Evolutionary conservation across 441 rosid species (phyloP).

Genomic region (Biscutella auriculata): DNA sequence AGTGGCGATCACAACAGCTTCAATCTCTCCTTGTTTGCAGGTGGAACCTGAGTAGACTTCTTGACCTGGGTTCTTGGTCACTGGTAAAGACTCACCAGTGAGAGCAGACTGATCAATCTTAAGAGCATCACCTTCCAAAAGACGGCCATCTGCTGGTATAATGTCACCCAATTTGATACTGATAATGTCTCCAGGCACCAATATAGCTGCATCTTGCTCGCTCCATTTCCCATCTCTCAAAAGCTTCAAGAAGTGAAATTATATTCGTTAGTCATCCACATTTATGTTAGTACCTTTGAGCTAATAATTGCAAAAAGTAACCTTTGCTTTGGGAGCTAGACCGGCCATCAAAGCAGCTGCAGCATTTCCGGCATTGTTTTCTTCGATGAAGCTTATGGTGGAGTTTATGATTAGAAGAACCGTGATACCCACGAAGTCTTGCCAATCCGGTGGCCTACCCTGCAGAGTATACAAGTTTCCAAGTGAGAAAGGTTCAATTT

Average conservation of each 20-base stretch:
- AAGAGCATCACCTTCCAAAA: conserved; percentile 56
- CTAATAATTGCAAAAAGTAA: not conserved
- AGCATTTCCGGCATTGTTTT: conserved; percentile 69
- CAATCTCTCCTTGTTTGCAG: conserved; percentile 67
- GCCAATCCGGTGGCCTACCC: conserved; percentile 77
- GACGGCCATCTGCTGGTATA: conserved; percentile 65
- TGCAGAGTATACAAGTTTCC: conserved; percentile 14
- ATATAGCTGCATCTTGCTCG: conserved; percentile 60
- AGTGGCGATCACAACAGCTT: conserved; percentile 62
- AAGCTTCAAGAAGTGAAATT: conserved; percentile 21
- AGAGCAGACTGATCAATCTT: conserved; percentile 63
- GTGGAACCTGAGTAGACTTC: conserved; percentile 61
- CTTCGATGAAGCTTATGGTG: conserved; percentile 63
- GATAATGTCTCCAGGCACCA: conserved; percentile 59
- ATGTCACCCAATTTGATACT: conserved; percentile 64
- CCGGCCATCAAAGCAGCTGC: conserved; percentile 78
- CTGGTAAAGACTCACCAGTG: conserved; percentile 64
- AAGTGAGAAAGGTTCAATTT: not conserved
- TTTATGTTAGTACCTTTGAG: not conserved
- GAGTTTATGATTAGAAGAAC: conserved; percentile 53
- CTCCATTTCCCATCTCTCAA: conserved; percentile 52
- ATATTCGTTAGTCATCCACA: not conserved
- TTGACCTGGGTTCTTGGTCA: conserved; percentile 40
- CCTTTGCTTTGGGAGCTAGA: conserved; percentile 65
- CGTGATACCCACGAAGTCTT: conserved; percentile 54